Percentiles rank a stretch among this genome's conserved stretches.
phyloP scores from a whole-genome alignment of 192 early-diverging fungal species.

The Chytriomyces hyalinus region DNA sequence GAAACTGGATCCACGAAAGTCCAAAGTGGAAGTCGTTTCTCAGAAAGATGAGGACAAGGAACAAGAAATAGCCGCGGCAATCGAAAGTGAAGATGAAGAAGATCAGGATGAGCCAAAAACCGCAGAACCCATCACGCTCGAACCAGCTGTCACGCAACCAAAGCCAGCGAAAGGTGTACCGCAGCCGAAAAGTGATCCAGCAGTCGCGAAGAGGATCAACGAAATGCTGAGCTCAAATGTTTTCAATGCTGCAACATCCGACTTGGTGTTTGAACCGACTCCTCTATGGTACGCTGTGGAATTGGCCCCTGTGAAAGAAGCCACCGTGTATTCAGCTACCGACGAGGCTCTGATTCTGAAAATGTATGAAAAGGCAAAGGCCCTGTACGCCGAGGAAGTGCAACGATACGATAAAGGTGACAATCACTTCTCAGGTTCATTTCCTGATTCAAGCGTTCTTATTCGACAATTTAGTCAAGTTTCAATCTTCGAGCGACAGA shows the following conservation, averaged over 20 bases:
- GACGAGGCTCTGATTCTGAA: slow-evolving; percentile 34
- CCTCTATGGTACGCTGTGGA: slow-evolving; percentile 40
- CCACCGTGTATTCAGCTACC: slow-evolving; percentile 19
- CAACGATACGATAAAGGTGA: slow-evolving; percentile 48
- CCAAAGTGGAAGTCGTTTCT: slow-evolving; percentile 36
- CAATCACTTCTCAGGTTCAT: not conserved
- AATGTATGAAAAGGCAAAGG: slow-evolving; percentile 57
- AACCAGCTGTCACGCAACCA: slow-evolving; percentile 23
- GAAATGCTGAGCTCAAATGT: slow-evolving; percentile 1
- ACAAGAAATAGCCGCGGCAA: slow-evolving; percentile 23
- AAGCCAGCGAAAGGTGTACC: slow-evolving; percentile 26
- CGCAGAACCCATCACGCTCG: slow-evolving; percentile 20
- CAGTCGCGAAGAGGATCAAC: slow-evolving; percentile 36
- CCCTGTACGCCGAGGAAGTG: slow-evolving; percentile 72
- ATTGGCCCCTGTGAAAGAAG: slow-evolving; percentile 34
- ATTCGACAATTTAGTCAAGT: slow-evolving; percentile 35
- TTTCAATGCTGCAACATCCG: not conserved
- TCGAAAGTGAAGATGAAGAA: slow-evolving; percentile 23
- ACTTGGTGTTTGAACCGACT: slow-evolving; percentile 38
- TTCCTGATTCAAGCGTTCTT: not conserved
- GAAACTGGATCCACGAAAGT: slow-evolving; percentile 44
- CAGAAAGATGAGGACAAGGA: slow-evolving; percentile 45
- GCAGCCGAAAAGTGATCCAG: slow-evolving; percentile 46
- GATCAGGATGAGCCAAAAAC: slow-evolving; percentile 34
- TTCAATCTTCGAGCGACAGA: slow-evolving; percentile 77